Percentiles rank a stretch among this genome's conserved stretches.
These are phyloP conservation scores for Testicularia cyperi DNA, from an alignment of 1,284 basidiomycete species.

Conservation along the genomic window DNA sequence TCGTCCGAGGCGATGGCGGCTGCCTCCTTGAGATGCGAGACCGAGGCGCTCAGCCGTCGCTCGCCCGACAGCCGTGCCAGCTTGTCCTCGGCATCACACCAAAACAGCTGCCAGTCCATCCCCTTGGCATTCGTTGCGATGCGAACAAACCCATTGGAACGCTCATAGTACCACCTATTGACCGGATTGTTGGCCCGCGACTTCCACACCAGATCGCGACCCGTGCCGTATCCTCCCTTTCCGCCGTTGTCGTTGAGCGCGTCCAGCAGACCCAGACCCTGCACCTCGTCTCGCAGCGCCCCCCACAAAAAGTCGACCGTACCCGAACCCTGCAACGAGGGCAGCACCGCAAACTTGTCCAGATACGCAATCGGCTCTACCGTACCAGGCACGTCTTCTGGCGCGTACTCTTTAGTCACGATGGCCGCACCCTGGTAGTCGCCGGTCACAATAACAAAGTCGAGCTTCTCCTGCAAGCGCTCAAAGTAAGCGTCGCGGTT, in stretches of 20 bases:
- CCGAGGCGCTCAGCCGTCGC: constrained; percentile 31
- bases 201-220: constrained; percentile 94
- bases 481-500: constrained; percentile 75
- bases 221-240: constrained; percentile 78
- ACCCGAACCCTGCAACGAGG: constrained; percentile 91
- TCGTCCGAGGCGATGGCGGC: constrained; percentile 26
- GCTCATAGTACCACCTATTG: constrained; percentile 99
- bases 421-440: constrained; percentile 95
- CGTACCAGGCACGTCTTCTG: constrained; percentile 27
- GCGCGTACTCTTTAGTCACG: constrained; percentile 75
- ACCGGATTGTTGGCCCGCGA: constrained; percentile 88
- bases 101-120: constrained; percentile 81
- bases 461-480: constrained; percentile 74
- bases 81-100: constrained; percentile 93
- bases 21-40: constrained; percentile 20
- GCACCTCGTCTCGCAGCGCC: constrained; percentile 95
- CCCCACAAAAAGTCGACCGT: constrained; percentile 99
- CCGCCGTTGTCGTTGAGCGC: constrained; percentile 91
- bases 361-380: constrained; percentile 75
- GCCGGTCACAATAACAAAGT: constrained; percentile 91
- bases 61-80: constrained; percentile 48
- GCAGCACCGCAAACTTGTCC: constrained; percentile 97
- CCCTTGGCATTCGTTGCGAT: constrained; percentile 62
- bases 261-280: constrained; percentile 88
- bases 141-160: constrained; percentile 84